These are phyloP conservation scores for Jacaranda mimosifolia DNA, from an alignment of 257 asterid species.

Conservation along the genomic window DNA sequence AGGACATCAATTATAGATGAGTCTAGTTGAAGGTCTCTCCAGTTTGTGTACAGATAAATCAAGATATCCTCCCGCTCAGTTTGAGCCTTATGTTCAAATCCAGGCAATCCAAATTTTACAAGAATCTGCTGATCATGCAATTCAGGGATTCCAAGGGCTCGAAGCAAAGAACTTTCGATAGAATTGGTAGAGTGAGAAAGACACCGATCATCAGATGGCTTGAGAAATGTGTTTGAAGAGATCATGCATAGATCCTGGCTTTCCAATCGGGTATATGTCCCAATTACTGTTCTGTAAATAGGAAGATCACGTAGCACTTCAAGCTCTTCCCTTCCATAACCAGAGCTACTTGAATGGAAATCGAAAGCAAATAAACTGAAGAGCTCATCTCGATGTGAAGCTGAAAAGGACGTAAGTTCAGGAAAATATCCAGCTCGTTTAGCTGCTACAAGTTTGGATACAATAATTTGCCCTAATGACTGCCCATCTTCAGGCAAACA, in stretches of 20 bases:
- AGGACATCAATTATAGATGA: constrained; percentile 76
- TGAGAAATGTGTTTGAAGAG: constrained; percentile 88
- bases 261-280: constrained; percentile 73
- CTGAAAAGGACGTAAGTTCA: constrained; percentile 62
- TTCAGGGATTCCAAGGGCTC: constrained; percentile 92
- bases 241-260: constrained; percentile 74
- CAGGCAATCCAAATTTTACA: constrained; percentile 84
- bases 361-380: constrained; percentile 79
- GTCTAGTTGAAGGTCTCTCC: constrained; percentile 86
- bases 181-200: constrained; percentile 71
- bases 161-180: constrained; percentile 68
- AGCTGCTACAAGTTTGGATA: constrained; percentile 84
- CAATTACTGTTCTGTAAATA: constrained; percentile 77
- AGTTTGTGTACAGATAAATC: constrained; percentile 79
- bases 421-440: constrained; percentile 84
- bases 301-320: constrained; percentile 86
- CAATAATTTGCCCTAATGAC: constrained; percentile 74
- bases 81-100: constrained; percentile 70
- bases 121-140: constrained; percentile 81
- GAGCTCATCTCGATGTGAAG: constrained; percentile 74
- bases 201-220: constrained; percentile 80
- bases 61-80: constrained; percentile 88
- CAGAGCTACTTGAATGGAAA: constrained; percentile 57
- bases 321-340: constrained; percentile 78
- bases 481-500: constrained; percentile 79